Evolutionary conservation across 768 basidiomycete species (phyloP), one percentile per base, ranked within the genome.

Genomic region (Calocera cornea): DNA sequence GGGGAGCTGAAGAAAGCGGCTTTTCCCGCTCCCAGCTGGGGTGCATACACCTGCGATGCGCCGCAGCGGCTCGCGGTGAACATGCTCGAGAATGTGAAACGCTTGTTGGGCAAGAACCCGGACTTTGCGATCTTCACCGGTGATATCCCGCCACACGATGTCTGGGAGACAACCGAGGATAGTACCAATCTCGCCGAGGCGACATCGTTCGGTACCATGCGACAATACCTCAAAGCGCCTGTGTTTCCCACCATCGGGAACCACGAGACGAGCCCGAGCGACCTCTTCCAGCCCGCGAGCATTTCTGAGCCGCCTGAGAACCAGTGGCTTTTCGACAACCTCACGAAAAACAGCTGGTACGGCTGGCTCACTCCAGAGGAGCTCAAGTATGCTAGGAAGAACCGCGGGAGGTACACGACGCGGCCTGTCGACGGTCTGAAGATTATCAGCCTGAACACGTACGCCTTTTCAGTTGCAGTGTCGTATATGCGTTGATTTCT

Each of bases 181-280:
- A 19, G 31, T 19, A 60, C 54, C 5, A 60, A 11, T 19, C 27
- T 60, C 19, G 31, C 54, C 7, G 54, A 60, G 27, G 22, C 54
- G 54, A 33, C 31, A 29, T 12, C 54, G 27, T 60, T 60, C 54
- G 22, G 22, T 10, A 60, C 54, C 27, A 60, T 60, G 54, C 54
- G 54, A 16, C 2, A 60, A 22, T 29, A 29, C 31, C 27, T 60
- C 8, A 33, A 33, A 2, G 54, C 31, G 10, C 54, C 54, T 5
- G 31, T 60, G 2, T 60, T 60, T 27, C 54, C 54, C 5, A 60
- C 54, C 10, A 60, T 60, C 14, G 54, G 54, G 27, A 60, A 60
- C 27, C 54, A 60, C 54, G 54, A 60, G 54, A 60, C 54, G 31
- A 60, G 54, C 54, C 54, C 54, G 54, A 60, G 54, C 54, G 54